These are phyloP conservation scores for Solanum etuberosum DNA, from an alignment of 257 asterid genomes.

Conservation along the genomic window DNA sequence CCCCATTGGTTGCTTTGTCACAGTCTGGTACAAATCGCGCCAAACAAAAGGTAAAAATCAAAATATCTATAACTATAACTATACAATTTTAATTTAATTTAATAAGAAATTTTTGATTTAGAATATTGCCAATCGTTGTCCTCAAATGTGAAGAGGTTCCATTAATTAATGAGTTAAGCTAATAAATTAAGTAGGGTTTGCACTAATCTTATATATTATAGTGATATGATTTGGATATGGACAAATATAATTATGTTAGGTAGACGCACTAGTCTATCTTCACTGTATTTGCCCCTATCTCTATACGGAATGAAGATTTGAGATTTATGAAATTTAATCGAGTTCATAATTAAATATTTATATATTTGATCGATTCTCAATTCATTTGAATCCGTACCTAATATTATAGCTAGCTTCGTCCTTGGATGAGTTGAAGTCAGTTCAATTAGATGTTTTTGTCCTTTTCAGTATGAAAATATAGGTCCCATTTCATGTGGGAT, in stretches of 20 bases:
- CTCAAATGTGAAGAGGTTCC: neutral
- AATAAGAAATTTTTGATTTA: no score
- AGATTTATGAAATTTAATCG: no score
- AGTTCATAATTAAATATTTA: neutral
- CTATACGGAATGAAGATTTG: no score
- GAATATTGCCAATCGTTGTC: neutral
- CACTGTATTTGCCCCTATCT: neutral
- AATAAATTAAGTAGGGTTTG: neutral
- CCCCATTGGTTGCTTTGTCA: constrained; percentile 82
- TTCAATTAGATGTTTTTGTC: neutral
- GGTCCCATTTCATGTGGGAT: neutral
- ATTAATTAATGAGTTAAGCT: neutral
- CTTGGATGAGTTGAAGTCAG: no score
- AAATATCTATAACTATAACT: neutral
- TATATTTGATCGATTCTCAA: neutral
- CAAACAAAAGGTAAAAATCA: constrained; percentile 63
- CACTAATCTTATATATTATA: neutral
- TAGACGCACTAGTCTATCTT: neutral
- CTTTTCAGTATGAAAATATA: neutral
- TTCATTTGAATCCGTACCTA: neutral
- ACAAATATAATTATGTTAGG: neutral
- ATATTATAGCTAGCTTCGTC: neutral
- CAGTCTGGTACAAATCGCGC: constrained; percentile 88
- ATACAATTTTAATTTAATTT: no score
- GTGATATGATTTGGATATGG: neutral